phyloP scores from a whole-genome alignment of 2,329 filamentous ascomycete species.

The Penicillium decumbens region DNA sequence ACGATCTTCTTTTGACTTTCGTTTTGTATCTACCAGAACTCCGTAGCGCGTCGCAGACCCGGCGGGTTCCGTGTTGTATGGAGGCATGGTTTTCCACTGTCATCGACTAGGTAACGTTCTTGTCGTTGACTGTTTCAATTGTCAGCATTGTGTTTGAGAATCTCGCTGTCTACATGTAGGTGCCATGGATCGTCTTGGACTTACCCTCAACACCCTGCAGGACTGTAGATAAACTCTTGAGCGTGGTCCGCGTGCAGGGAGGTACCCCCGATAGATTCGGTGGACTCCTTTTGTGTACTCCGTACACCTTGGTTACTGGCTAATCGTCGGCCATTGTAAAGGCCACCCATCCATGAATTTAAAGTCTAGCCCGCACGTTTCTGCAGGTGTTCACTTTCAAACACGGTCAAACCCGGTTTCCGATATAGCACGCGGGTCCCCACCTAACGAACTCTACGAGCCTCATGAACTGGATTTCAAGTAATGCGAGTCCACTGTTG shows the following conservation, averaged over 20 bases:
- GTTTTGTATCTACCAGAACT: background rate
- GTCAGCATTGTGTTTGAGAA: conserved; percentile 8
- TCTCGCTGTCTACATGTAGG: too few relatives aligned
- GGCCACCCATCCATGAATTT: background rate
- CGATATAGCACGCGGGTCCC: conserved; percentile 2
- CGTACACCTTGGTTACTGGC: too few relatives aligned
- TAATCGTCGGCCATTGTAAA: background rate
- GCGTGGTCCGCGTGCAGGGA: too few relatives aligned
- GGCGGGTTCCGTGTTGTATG: conserved; percentile 4
- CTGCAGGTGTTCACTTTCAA: conserved; percentile 11
- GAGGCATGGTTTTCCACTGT: conserved; percentile 4
- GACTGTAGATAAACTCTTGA: too few relatives aligned
- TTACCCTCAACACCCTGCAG: too few relatives aligned
- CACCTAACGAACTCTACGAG: background rate
- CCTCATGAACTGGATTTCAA: background rate
- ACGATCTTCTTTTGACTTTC: conserved; percentile 4
- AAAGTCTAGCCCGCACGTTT: conserved; percentile 14
- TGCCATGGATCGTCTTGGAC: too few relatives aligned
- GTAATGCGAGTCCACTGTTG: background rate
- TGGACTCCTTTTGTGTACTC: too few relatives aligned
- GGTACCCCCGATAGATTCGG: too few relatives aligned
- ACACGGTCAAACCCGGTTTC: conserved; percentile 3
- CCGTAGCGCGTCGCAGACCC: background rate
- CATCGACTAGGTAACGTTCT: conserved; percentile 3
- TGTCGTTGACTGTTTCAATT: background rate